Base-by-base conservation (phyloP, 345 rosid species). In the Arabidopsis suecica region DNA sequence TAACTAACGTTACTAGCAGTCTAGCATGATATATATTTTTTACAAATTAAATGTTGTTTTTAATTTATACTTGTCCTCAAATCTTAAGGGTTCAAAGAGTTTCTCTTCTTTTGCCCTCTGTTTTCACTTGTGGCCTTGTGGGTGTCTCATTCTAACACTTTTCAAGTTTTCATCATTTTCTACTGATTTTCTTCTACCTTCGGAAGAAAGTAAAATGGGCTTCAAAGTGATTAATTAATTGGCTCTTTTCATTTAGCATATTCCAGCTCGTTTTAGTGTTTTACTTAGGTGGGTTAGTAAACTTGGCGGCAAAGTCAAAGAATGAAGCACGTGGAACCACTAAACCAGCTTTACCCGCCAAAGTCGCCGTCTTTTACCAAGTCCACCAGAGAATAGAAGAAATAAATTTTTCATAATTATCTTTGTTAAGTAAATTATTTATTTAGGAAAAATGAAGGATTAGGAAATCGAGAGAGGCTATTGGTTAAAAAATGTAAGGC, bases 291-390 rank as follows among this genome's bases (percentile, higher is more conserved):
- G 37, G 50, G 22, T 25, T 55, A 65, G 42, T 23, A 49, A 75
- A 61, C 74, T 76, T 76, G 79, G 64, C 57, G 57, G 63, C 63
- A 68, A 76, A 76, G 79, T 37, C 8, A 69, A 51, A n/a, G 33
- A 48, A 25, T 36, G 10, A 67, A 36, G 36, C 79, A 68, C 79
- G 18, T 68, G 36, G 55, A 59, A 68, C 73, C 51, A 60, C 62
- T 23, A 67, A 50, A 60, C 68, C 32, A 34, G 1, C 49, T 68
- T 58, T 22, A 60, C 51, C 79, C 75, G 70, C 65, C 75, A 44
- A 69, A 53, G 32, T 68, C 65, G 71, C 53, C 64, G 48, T 36
- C 69, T 61, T 76, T 76, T 76, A 76, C 79, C 80, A 76, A 69
- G 65, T 62, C 74, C 45, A 67, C 67, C 28, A 34, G 23, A 18